These are phyloP conservation scores for Mucor velutinosus DNA, from an alignment of 371 early-diverging fungal species.

Conservation along the genomic window DNA sequence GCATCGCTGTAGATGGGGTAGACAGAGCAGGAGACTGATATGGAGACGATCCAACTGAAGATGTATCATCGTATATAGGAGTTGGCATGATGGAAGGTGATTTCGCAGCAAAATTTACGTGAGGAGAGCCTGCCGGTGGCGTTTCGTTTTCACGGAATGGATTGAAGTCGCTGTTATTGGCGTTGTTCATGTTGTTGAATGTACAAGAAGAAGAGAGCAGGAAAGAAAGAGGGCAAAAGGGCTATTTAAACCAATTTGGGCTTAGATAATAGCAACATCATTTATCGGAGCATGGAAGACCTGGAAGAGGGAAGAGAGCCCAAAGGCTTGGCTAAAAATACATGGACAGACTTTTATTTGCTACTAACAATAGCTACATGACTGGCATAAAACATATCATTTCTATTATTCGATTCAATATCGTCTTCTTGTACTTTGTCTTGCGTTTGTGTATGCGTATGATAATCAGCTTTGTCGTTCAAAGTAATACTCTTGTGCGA, in stretches of 20 bases:
- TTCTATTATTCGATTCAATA: neutral
- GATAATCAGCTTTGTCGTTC: neutral
- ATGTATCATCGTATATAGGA: conserved; percentile 18
- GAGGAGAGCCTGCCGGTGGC: conserved; percentile 5
- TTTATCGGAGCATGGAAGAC: conserved; percentile 1
- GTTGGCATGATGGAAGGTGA: conserved; percentile 31
- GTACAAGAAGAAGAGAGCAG: neutral
- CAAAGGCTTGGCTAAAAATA: neutral
- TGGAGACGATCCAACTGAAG: conserved; percentile 8
- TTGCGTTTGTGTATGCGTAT: too few species aligned
- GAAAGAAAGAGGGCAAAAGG: neutral
- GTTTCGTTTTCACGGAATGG: neutral
- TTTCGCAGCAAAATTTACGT: conserved; percentile 18
- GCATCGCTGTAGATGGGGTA: neutral
- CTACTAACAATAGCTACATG: neutral
- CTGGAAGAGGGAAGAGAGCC: neutral
- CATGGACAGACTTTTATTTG: neutral
- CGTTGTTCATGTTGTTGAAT: neutral
- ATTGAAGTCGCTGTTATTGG: neutral
- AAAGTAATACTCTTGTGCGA: neutral
- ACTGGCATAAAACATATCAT: neutral
- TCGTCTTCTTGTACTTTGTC: neutral
- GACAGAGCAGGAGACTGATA: neutral
- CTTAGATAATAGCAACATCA: neutral
- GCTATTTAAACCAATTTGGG: neutral